These are phyloP conservation scores for Fraxinus dipetala DNA, from an alignment of 305 asterid genomes.

Conservation along the genomic window DNA sequence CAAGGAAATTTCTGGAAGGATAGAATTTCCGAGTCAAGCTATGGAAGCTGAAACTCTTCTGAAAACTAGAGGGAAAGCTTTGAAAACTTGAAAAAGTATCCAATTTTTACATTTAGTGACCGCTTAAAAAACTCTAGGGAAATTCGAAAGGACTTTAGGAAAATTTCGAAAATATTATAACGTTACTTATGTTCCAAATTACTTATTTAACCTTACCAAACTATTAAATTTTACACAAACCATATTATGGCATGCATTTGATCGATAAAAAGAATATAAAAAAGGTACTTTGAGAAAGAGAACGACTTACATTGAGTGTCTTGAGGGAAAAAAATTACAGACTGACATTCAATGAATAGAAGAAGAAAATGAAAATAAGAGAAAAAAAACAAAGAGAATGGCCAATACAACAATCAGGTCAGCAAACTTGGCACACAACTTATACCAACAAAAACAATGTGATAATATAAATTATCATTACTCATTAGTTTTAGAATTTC, in stretches of 20 bases:
- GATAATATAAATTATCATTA: background rate
- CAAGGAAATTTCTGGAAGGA: background rate
- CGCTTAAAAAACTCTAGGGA: background rate
- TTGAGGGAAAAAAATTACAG: background rate
- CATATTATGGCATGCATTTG: background rate
- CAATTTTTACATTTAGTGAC: background rate
- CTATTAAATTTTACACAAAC: background rate
- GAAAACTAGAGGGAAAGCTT: background rate
- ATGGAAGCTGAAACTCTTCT: background rate
- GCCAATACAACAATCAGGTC: background rate
- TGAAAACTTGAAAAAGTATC: background rate
- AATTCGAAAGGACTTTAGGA: background rate
- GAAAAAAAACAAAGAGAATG: background rate
- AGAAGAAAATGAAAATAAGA: background rate
- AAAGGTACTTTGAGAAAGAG: background rate
- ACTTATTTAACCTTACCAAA: background rate
- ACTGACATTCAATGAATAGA: background rate
- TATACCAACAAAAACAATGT: background rate
- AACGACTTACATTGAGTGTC: background rate
- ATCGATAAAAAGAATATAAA: background rate
- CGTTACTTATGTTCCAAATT: background rate
- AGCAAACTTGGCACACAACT: background rate
- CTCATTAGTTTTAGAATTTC: background rate
- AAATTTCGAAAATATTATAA: background rate
- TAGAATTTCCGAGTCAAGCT: background rate